Base-by-base conservation (phyloP, 1,284 basidiomycete species). In the Trichosporon sp. region DNA sequence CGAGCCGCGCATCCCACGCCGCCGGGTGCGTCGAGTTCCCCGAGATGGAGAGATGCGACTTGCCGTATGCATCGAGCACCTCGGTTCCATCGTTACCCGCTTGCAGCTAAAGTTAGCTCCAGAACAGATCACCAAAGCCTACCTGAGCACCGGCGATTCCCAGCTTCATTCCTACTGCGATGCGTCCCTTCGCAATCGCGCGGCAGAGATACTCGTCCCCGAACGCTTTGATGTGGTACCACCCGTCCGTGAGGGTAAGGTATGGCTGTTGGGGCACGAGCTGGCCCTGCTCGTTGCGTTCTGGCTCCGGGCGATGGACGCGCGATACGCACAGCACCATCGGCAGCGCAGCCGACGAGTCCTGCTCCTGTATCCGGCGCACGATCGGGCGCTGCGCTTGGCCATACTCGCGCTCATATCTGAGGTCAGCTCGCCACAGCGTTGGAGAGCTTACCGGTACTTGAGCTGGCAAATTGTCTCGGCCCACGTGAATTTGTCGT, bases 211-310 rank as follows among this genome's bases (percentile, higher is more conserved):
- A 88, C 12, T 86, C 85, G 81, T 98, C 96, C 4, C 94, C 85
- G 51, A 87, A 86, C 0, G 93, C 91, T 11, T 90, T 88, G 12
- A 99, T 87, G 40, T 89, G 86, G 78, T 99, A 99, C 97, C 96
- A 99, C 8, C 96, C 96, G 79, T 99, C 97, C 0, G 94, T 95
- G 12, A 99, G 85, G 81, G 97, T 95, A 87, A 26, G 89, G 87
- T 74, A 86, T 78, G 31, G 85, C 40, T 66, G 73, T 37, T 84
- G 83, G 2, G 61, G 48, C 16, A 84, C 77, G 1, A 81, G 76
- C 16, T 81, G 69, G 2, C 85, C 86, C 19, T 88, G 85, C 0
- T 88, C 86, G 35, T 85, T 81, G 2, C 81, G 70, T 2, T 78
- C 79, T 40, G 76, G 76, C 11, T 84, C 80, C 1, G 87, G 85